Conservation (phyloP, 768 basidiomycete species). For the Termitomyces sp. region DNA sequence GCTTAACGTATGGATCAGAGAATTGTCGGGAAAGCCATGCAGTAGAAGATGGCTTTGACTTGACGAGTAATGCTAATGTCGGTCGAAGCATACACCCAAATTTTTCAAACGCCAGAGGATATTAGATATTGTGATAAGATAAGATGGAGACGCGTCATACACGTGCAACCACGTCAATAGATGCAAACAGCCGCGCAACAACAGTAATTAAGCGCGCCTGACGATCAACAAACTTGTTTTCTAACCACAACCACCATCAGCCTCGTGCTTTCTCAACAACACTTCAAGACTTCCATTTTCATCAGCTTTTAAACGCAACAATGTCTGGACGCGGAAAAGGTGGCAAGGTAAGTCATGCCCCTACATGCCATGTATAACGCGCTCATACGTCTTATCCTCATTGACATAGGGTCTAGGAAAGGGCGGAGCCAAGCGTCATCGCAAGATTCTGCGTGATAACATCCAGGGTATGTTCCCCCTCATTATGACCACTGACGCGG, state of each 20-base stretch:
- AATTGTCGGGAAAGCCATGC: constrained; percentile 68
- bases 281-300: constrained; percentile 7
- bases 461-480: constrained; percentile 44
- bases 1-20: constrained; percentile 66
- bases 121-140: background rate
- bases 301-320: constrained; percentile 8
- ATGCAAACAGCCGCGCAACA: constrained; percentile 31
- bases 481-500: background rate
- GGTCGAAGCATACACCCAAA: background rate
- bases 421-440: constrained; percentile 79
- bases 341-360: constrained; percentile 45
- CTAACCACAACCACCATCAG: constrained; percentile 27
- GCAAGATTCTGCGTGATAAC: constrained; percentile 77
- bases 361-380: background rate
- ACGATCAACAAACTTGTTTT: constrained; percentile 29
- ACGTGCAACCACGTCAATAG: constrained; percentile 30
- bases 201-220: constrained; percentile 29
- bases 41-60: constrained; percentile 37
- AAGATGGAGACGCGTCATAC: constrained; percentile 2
- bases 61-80: constrained; percentile 4
- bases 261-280: constrained; percentile 4
- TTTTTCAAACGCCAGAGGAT: too few relatives aligned
- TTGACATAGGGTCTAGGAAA: constrained; percentile 75
- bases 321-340: constrained; percentile 87
- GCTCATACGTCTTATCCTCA: background rate